Evolutionary conservation across 1,284 basidiomycete genomes (phyloP), one percentile per base, ranked within the genome.

Genomic region (Marasmius tenuissimus): DNA sequence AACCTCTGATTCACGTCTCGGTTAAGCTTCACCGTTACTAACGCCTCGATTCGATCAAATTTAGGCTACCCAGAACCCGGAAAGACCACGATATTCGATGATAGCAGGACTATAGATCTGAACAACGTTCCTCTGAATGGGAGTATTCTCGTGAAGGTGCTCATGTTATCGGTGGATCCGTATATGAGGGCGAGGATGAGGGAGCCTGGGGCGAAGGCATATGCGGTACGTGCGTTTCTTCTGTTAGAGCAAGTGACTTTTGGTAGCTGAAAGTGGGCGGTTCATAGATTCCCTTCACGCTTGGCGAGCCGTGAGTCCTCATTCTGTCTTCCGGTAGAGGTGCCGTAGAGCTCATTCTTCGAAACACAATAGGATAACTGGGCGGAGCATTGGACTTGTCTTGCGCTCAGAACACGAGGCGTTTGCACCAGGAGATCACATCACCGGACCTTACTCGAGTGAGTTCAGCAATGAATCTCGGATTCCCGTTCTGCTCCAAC

Each of bases 161-260:
- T 79, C 9, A 70, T 70, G 0, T 58, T 80, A 14, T 75, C 76
- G 18, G 72, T 84, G 27, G 84, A 85, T 66, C 84, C 84, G 0
- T 84, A 84, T 68, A 67, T 83, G 72, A 72, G 79, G 35, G 75
- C 72, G 18, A 65, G 71, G 37, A 80, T 84, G 82, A 69, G 73
- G 10, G 65, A 58, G 4, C 62, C 69, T 1, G 61, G 59, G 5
- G 61, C 59, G 2, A 61, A 70, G 57, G 74, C 71, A 5, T 76
- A 77, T 61, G 42, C 62, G 4, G 72, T 72, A 45, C 39, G 67
- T 67, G 61, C 45, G 39, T 57, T 60, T 38, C 40, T 33, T 16
- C 33, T n/a, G 12, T 49, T 34, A 18, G 40, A 12, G 40, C 16
- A 47, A 47, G 50, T 12, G 27, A 12, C 53, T 8, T 37, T 11